A percentile compares a stretch with the other conserved stretches of the same genome.
Evolutionary conservation across 495 filamentous ascomycete species (phyloP).

Genomic region (Xylaria intraflava): DNA sequence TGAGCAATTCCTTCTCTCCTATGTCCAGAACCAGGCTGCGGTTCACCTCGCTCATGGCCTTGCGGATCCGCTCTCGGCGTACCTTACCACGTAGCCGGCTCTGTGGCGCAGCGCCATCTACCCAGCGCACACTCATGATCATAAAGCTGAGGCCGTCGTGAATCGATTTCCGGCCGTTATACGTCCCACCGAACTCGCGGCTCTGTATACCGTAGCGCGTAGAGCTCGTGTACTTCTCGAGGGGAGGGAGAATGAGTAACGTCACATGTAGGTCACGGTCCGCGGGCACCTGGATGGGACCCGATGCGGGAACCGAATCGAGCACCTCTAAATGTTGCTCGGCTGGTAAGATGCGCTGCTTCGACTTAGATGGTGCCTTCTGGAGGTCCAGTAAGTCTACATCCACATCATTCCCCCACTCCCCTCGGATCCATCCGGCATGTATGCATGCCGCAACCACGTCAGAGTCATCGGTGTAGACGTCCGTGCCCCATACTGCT

Average conservation of each 20-base stretch:
- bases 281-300: constrained; percentile 46
- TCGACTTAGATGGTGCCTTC: constrained; percentile 29
- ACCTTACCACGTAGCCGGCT: constrained; percentile 41
- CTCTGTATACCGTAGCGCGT: constrained; percentile 74
- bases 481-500: constrained; percentile 83
- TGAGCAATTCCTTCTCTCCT: constrained; percentile 16
- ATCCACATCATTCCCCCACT: constrained; percentile 70
- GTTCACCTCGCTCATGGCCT: constrained; percentile 36
- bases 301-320: constrained; percentile 37
- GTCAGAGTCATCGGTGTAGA: constrained; percentile 96
- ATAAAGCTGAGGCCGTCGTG: constrained; percentile 91
- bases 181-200: constrained; percentile 57
- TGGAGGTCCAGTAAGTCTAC: constrained; percentile 59
- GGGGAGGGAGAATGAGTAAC: constrained; percentile 68
- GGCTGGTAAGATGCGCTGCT: constrained; percentile 13
- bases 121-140: constrained; percentile 68
- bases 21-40: constrained; percentile 27
- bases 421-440: constrained; percentile 82
- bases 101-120: constrained; percentile 63
- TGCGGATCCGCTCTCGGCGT: constrained; percentile 42
- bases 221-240: constrained; percentile 68
- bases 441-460: constrained; percentile 90
- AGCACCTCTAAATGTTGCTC: constrained; percentile 30
- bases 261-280: constrained; percentile 79
- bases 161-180: constrained; percentile 30